These are phyloP conservation scores for Microcyclospora tardicrescens DNA, from an alignment of 2,329 filamentous ascomycete species.

Conservation along the genomic window DNA sequence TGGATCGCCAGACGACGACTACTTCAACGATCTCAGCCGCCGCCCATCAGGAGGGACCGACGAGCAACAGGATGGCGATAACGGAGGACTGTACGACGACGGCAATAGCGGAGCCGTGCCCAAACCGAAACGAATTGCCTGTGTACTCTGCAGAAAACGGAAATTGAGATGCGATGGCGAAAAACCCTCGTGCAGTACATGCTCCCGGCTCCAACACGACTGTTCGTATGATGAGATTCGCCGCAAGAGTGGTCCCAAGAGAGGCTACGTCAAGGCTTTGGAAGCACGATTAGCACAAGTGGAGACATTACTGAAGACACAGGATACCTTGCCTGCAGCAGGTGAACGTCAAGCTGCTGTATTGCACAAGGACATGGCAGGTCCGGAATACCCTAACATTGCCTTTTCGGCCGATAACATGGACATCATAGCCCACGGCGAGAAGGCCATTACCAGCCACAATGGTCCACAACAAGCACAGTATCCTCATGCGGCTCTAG, in stretches of 20 bases:
- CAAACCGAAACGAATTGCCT: conserved; percentile 73
- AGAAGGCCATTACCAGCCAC: conserved; percentile 3
- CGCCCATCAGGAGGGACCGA: conserved; percentile 26
- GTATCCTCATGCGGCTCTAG: conserved; percentile 2
- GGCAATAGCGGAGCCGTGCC: conserved; percentile 19
- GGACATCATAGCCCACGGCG: conserved; percentile 5
- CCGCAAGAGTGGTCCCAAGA: conserved; percentile 87
- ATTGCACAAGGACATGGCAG: background rate
- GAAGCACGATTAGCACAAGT: conserved; percentile 82
- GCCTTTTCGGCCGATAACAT: conserved; percentile 5
- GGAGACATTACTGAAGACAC: conserved; percentile 74
- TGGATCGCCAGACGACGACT: conserved; percentile 25
- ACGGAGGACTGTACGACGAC: conserved; percentile 44
- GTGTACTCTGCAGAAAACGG: conserved; percentile 82
- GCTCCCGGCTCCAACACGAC: conserved; percentile 69
- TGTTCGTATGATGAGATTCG: conserved; percentile 87
- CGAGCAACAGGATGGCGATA: conserved; percentile 25
- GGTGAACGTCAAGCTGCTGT: background rate
- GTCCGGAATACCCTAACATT: conserved; percentile 9
- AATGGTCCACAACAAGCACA: conserved; percentile 4
- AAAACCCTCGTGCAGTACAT: conserved; percentile 78
- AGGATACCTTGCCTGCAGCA: conserved; percentile 27
- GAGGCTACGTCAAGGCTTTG: conserved; percentile 85
- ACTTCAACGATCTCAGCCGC: conserved; percentile 45
- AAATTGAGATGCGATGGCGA: conserved; percentile 83